Evolutionary conservation across 768 basidiomycete genomes (phyloP).

Genomic region (Mycena maculata): DNA sequence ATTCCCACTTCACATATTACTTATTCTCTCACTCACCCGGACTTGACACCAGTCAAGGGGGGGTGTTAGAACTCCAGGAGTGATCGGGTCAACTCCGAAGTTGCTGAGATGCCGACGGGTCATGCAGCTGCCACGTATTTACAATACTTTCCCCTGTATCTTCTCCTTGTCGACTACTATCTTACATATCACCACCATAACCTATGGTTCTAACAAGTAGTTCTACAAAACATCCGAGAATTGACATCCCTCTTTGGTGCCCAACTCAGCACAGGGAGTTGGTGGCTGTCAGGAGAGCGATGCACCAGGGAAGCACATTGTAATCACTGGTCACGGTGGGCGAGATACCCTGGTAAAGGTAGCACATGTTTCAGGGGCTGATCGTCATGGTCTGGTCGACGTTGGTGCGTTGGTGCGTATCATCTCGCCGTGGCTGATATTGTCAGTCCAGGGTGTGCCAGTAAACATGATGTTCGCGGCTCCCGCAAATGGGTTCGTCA

Average conservation of each 20-base stretch:
- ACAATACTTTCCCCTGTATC: too few species aligned
- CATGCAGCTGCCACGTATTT: too few species aligned
- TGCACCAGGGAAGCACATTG: neutral
- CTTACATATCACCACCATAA: too few species aligned
- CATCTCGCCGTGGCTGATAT: constrained; percentile 16
- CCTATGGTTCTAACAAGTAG: too few species aligned
- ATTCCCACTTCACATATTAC: too few species aligned
- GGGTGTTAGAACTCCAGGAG: constrained; percentile 6
- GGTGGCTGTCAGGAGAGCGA: constrained; percentile 1
- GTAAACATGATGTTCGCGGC: constrained; percentile 5
- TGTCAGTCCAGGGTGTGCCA: constrained; percentile 3
- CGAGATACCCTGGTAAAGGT: constrained; percentile 5
- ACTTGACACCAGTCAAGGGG: constrained; percentile 8
- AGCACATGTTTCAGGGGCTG: constrained; percentile 7
- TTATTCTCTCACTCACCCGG: neutral
- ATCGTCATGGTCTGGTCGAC: constrained; percentile 13
- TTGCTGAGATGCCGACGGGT: too few species aligned
- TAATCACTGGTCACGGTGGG: neutral
- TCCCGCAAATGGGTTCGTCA: constrained; percentile 5
- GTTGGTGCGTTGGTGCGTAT: constrained; percentile 5
- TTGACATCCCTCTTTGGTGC: too few species aligned
- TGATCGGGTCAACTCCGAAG: constrained; percentile 19
- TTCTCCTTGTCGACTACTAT: too few species aligned
- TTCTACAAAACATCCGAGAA: too few species aligned
- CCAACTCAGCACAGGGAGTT: constrained; percentile 5